Conservation (phyloP, 306 rosid species). For the Hylodesmum podocarpum region DNA sequence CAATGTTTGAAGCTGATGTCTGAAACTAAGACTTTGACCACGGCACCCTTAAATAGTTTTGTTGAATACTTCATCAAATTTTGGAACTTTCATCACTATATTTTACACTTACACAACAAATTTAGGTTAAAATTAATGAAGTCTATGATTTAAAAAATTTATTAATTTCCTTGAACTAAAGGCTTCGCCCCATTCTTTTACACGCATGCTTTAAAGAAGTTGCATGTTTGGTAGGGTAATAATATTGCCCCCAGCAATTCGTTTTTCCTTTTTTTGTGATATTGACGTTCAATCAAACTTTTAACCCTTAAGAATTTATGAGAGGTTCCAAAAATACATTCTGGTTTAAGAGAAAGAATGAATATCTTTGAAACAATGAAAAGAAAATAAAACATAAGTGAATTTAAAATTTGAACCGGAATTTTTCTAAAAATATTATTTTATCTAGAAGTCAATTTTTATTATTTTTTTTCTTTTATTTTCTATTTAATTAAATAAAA, state of each 20-base stretch:
- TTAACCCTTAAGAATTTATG: background rate
- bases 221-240: background rate
- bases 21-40: conserved; percentile 18
- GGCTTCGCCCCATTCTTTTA: background rate
- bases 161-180: background rate
- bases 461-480: too few relatives aligned
- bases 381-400: too few relatives aligned
- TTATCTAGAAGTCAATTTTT: too few relatives aligned
- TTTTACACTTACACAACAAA: background rate
- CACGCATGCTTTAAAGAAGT: background rate
- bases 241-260: background rate
- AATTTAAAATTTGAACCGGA: too few relatives aligned
- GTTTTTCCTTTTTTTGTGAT: background rate
- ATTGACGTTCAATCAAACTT: background rate
- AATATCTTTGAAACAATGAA: too few relatives aligned
- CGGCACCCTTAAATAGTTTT: background rate
- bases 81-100: background rate
- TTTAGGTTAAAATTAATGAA: background rate
- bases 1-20: conserved; percentile 10
- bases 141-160: background rate
- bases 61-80: background rate
- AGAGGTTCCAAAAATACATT: background rate
- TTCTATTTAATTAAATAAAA: too few relatives aligned
- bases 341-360: too few relatives aligned
- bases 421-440: too few relatives aligned